Conservation (phyloP, 768 basidiomycete genomes). For the Suillus lakei region DNA sequence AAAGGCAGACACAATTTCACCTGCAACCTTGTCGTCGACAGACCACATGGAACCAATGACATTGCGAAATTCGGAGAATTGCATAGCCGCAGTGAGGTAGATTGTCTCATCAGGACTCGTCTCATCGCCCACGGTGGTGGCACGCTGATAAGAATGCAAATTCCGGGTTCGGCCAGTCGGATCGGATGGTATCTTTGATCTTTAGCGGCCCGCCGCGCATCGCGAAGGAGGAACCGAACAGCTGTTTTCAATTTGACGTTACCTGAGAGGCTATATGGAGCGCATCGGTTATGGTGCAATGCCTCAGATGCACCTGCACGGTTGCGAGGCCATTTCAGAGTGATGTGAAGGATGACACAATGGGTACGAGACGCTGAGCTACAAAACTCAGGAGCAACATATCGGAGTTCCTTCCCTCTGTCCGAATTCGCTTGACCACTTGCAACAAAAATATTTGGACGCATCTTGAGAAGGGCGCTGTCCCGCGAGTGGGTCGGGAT, state of each 20-base stretch:
- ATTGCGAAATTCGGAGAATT: not conserved
- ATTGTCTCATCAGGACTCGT: not conserved
- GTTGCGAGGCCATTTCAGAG: not conserved
- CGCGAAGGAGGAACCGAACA: not conserved
- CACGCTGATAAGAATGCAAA: not conserved
- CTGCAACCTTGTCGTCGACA: not conserved
- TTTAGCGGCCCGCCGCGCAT: not conserved
- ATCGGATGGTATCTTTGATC: not conserved
- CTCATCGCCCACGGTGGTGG: not conserved
- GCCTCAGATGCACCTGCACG: not conserved
- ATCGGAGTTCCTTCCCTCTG: not conserved
- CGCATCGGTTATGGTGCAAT: not conserved
- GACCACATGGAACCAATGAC: not conserved
- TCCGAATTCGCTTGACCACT: not conserved
- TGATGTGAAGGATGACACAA: not conserved
- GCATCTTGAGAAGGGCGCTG: not conserved
- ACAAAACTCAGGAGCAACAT: not conserved
- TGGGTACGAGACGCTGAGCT: not conserved
- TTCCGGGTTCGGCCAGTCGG: not conserved
- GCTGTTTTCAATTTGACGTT: not conserved
- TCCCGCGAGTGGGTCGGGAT: not conserved
- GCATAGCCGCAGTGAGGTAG: not conserved
- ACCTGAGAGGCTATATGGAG: not conserved
- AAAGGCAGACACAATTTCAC: not conserved
- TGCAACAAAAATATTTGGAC: not conserved